Evolutionary conservation across 257 asterid genomes (phyloP).

Genomic region (Capsicum pubescens): DNA sequence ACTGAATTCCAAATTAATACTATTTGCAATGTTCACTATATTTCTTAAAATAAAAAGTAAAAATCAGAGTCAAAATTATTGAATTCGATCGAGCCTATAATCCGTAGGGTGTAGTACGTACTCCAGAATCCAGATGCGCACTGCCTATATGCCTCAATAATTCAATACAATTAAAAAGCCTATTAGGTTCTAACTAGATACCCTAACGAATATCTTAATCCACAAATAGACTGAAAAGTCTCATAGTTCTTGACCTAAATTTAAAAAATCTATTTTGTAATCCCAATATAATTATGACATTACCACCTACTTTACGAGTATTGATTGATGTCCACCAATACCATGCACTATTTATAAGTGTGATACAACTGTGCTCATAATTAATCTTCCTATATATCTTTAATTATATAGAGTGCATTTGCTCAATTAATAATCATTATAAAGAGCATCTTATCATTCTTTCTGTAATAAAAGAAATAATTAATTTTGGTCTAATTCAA

Average conservation of each 20-base stretch:
- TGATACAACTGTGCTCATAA: constrained; percentile 12
- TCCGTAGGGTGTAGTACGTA: too few relatives aligned
- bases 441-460: background rate
- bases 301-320: background rate
- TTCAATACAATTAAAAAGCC: background rate
- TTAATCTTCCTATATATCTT: background rate
- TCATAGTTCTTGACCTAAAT: background rate
- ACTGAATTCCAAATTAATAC: too few relatives aligned
- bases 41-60: too few relatives aligned
- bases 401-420: background rate
- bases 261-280: background rate
- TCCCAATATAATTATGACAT: background rate
- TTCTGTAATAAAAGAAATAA: background rate
- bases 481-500: background rate
- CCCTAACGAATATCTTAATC: background rate
- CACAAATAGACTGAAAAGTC: background rate
- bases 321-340: background rate
- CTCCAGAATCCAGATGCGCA: too few relatives aligned
- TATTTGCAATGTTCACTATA: too few relatives aligned
- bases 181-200: background rate
- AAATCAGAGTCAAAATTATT: too few relatives aligned
- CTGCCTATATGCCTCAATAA: constrained; percentile 15
- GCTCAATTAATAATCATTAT: background rate
- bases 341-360: background rate
- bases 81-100: too few relatives aligned